Percentiles rank a stretch among this genome's conserved stretches.
phyloP scores from a whole-genome alignment of 2,329 filamentous ascomycete species.

The Eurotiales sp. region DNA sequence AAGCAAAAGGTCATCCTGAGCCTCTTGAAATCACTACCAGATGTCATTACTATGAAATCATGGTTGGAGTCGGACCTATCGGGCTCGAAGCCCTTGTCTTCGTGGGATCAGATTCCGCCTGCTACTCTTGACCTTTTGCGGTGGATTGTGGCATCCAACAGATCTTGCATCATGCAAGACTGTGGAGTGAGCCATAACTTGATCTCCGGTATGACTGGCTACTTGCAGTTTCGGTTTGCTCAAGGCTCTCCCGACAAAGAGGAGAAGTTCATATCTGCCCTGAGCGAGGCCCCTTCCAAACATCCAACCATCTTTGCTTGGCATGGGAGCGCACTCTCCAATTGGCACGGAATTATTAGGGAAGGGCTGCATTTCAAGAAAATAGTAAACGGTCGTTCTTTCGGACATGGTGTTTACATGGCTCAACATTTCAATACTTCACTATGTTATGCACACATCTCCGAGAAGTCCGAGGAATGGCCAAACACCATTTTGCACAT shows the following conservation, averaged over 20 bases:
- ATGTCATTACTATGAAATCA: conserved; percentile 37
- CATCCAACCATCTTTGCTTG: conserved; percentile 77
- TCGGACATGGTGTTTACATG: conserved; percentile 79
- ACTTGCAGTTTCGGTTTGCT: conserved; percentile 80
- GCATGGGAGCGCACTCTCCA: conserved; percentile 72
- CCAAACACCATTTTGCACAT: conserved; percentile 63
- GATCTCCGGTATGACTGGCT: conserved; percentile 61
- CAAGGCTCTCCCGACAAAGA: conserved; percentile 90
- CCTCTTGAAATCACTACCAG: conserved; percentile 40
- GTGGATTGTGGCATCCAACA: conserved; percentile 88
- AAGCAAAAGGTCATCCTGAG: conserved; percentile 30
- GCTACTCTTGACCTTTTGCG: conserved; percentile 66
- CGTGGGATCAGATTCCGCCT: conserved; percentile 60
- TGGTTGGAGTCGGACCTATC: conserved; percentile 36
- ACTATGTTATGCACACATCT: conserved; percentile 41
- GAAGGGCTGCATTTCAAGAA: conserved; percentile 72
- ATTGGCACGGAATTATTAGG: conserved; percentile 89
- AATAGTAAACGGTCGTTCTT: conserved; percentile 62
- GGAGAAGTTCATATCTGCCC: conserved; percentile 63
- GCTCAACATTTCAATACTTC: conserved; percentile 59
- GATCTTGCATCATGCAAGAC: conserved; percentile 79
- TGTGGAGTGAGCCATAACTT: conserved; percentile 49
- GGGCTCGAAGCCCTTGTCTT: conserved; percentile 34
- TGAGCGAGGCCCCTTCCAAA: conserved; percentile 45
- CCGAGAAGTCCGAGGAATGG: too few species aligned